Evolutionary conservation across 2,329 filamentous ascomycete species (phyloP).

Genomic region (Fusarium anthophilum): DNA sequence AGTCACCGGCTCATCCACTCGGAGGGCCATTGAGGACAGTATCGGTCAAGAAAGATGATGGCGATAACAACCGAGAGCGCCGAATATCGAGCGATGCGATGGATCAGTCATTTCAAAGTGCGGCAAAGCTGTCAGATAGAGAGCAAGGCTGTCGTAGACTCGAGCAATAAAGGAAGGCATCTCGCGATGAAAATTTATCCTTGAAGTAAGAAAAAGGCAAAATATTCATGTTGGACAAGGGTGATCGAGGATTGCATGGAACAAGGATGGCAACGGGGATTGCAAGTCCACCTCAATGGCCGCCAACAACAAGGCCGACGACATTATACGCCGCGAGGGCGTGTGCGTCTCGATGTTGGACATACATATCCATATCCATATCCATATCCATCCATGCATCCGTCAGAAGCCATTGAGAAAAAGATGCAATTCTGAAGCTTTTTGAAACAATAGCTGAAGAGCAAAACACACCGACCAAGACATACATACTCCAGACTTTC

Average conservation of each 20-base stretch:
- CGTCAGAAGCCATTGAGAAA: background rate
- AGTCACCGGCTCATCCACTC: conserved; percentile 40
- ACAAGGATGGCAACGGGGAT: conserved; percentile 40
- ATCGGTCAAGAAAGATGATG: conserved; percentile 3
- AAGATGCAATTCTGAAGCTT: background rate
- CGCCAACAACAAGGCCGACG: conserved; percentile 33
- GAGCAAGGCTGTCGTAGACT: conserved; percentile 9
- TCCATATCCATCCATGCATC: conserved; percentile 5
- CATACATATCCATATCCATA: conserved; percentile 21
- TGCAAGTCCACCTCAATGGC: conserved; percentile 27
- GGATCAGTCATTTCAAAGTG: conserved; percentile 12
- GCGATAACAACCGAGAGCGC: background rate
- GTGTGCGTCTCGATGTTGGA: conserved; percentile 29
- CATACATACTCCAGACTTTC: background rate
- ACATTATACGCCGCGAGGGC: conserved; percentile 32
- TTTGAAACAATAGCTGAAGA: conserved; percentile 15
- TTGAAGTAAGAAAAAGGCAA: conserved; percentile 10
- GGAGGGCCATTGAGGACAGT: conserved; percentile 5
- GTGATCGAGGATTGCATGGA: conserved; percentile 32
- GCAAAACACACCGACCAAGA: conserved; percentile 1
- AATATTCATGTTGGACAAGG: conserved; percentile 32
- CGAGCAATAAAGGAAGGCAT: conserved; percentile 15
- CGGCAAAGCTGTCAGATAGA: background rate
- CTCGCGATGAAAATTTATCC: conserved; percentile 13
- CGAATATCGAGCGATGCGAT: conserved; percentile 11